Evolutionary conservation across 2,329 filamentous ascomycete species (phyloP).

Genomic region (Tolypocladium cylindrosporum): DNA sequence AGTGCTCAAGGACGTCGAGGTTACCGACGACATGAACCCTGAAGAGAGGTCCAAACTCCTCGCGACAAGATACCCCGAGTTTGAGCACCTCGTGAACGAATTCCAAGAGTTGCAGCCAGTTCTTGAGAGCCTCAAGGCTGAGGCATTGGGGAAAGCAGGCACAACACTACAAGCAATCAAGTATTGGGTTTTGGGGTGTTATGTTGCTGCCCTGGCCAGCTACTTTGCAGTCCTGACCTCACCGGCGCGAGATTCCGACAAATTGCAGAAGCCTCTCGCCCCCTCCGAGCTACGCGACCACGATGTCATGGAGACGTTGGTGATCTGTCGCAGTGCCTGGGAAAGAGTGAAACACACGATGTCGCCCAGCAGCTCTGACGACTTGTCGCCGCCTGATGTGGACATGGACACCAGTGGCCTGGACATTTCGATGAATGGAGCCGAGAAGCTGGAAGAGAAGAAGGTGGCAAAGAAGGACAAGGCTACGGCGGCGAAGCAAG

Average conservation of each 20-base stretch:
- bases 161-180: slow-evolving; percentile 57
- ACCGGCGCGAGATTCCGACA: slow-evolving; percentile 50
- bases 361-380: slow-evolving; percentile 29
- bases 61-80: slow-evolving; percentile 79
- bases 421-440: slow-evolving; percentile 12
- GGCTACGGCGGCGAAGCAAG: slow-evolving; percentile 25
- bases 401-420: slow-evolving; percentile 10
- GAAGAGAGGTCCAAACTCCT: slow-evolving; percentile 70
- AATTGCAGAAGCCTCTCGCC: slow-evolving; percentile 50
- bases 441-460: slow-evolving; percentile 16
- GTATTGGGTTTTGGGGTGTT: slow-evolving; percentile 72
- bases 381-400: slow-evolving; percentile 15
- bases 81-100: slow-evolving; percentile 76
- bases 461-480: slow-evolving; percentile 23
- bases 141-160: slow-evolving; percentile 40
- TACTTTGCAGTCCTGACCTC: slow-evolving; percentile 94
- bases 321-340: slow-evolving; percentile 78
- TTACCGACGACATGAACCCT: slow-evolving; percentile 67
- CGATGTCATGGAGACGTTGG: slow-evolving; percentile 75
- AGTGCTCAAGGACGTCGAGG: slow-evolving; percentile 72
- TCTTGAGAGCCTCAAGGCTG: slow-evolving; percentile 47
- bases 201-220: slow-evolving; percentile 78
- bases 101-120: slow-evolving; percentile 62
- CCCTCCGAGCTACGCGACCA: slow-evolving; percentile 80
- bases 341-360: slow-evolving; percentile 58